Conservation (phyloP, 768 basidiomycete genomes). For the Russula dissimulans region DNA sequence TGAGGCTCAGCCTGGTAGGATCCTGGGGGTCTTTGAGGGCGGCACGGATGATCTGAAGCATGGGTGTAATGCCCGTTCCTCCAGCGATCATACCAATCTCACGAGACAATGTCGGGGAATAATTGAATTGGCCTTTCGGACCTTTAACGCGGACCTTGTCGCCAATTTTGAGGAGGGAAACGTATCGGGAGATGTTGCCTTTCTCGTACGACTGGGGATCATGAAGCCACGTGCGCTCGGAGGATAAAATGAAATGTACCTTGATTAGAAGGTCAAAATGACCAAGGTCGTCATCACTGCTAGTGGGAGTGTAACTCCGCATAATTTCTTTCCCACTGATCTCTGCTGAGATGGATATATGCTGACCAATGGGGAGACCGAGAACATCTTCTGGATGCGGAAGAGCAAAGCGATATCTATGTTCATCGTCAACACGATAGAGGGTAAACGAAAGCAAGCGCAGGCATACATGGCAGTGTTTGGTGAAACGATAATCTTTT, state of each 20-base stretch:
- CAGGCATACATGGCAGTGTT: slow-evolving; percentile 97
- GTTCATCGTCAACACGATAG: slow-evolving; percentile 2
- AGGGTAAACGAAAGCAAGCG: slow-evolving; percentile 1
- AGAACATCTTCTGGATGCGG: slow-evolving; percentile 67
- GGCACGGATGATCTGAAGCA: slow-evolving; percentile 98
- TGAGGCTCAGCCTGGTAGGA: slow-evolving; percentile 71
- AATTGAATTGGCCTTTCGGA: slow-evolving; percentile 92
- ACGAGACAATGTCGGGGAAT: slow-evolving; percentile 58
- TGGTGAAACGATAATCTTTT: slow-evolving; percentile 80
- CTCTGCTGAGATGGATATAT: slow-evolving; percentile 85
- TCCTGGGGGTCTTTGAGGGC: slow-evolving; percentile 84
- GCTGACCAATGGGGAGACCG: slow-evolving; percentile 93
- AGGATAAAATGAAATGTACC: slow-evolving; percentile 34
- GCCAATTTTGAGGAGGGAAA: slow-evolving; percentile 76
- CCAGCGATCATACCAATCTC: slow-evolving; percentile 96
- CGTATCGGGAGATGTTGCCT: slow-evolving; percentile 90
- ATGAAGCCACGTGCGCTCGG: background rate
- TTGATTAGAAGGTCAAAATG: slow-evolving; percentile 97
- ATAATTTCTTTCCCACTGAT: slow-evolving; percentile 86
- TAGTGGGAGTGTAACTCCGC: slow-evolving; percentile 93
- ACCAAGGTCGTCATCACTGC: slow-evolving; percentile 85
- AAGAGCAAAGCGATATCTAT: slow-evolving; percentile 86
- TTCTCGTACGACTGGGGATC: slow-evolving; percentile 77
- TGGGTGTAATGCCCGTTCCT: slow-evolving; percentile 97
- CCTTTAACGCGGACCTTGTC: slow-evolving; percentile 88